Evolutionary conservation across 192 early-diverging fungal genomes (phyloP).

Genomic region (Coemansia sp.): DNA sequence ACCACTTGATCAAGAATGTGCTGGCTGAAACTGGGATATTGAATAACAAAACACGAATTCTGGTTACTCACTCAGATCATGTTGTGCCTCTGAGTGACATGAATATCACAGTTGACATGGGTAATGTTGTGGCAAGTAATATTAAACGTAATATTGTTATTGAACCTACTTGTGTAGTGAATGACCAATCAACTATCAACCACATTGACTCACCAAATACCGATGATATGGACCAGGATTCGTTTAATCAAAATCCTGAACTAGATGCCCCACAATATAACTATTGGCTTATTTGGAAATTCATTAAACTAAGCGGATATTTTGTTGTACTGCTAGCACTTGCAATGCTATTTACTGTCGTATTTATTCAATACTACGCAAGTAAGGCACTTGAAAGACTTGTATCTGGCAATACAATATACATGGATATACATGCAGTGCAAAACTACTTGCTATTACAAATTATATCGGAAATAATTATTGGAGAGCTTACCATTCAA

Average conservation of each 20-base stretch:
- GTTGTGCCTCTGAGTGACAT: not conserved
- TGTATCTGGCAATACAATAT: not conserved
- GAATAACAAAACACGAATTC: not conserved
- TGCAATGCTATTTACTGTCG: not conserved
- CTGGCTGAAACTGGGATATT: slow-evolving; percentile 62
- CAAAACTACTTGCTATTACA: not conserved
- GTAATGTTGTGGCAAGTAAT: not conserved
- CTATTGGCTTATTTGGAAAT: not conserved
- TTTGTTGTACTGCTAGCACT: not conserved
- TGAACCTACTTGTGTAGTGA: too few species aligned
- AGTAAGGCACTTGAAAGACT: not conserved
- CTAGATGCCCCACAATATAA: not conserved
- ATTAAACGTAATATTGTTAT: not conserved
- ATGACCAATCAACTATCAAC: not conserved
- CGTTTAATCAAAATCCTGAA: not conserved
- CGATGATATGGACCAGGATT: not conserved
- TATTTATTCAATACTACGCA: not conserved
- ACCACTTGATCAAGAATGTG: slow-evolving; percentile 68
- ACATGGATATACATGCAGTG: not conserved
- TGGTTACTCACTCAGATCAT: not conserved
- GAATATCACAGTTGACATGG: not conserved
- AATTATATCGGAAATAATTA: not conserved
- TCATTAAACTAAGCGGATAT: not conserved
- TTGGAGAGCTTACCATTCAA: not conserved
- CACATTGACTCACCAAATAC: not conserved